A percentile compares a stretch with the other conserved stretches of the same genome.
These are phyloP conservation scores for Aspergillus sp. DNA, from an alignment of 2,329 filamentous ascomycete species.

Conservation along the genomic window DNA sequence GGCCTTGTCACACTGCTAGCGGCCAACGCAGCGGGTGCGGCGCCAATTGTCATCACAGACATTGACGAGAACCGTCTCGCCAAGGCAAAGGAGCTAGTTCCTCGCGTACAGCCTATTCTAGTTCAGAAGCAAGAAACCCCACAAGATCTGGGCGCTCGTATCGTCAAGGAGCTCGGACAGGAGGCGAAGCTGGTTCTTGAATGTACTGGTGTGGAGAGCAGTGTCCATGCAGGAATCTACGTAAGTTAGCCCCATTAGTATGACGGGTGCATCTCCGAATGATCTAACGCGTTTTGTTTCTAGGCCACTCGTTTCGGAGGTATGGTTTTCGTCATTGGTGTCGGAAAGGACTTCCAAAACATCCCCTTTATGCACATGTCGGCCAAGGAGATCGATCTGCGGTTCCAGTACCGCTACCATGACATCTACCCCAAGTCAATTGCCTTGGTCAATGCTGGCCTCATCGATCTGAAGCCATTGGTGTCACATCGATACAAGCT, in stretches of 20 bases:
- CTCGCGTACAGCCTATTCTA: constrained; percentile 13
- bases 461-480: constrained; percentile 40
- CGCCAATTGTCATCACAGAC: constrained; percentile 21
- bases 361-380: constrained; percentile 24
- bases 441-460: constrained; percentile 30
- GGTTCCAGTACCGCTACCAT: constrained; percentile 21
- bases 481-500: constrained; percentile 40
- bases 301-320: constrained; percentile 22
- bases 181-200: constrained; percentile 22
- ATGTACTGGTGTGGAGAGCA: constrained; percentile 21
- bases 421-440: constrained; percentile 26
- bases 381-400: constrained; percentile 19
- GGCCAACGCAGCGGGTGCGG: constrained; percentile 18
- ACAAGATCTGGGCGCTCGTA: constrained; percentile 9
- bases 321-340: constrained; percentile 20
- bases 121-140: constrained; percentile 10
- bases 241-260: constrained; percentile 2
- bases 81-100: constrained; percentile 20
- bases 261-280: neutral
- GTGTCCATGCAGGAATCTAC: constrained; percentile 22
- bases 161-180: constrained; percentile 17
- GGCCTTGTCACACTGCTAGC: constrained; percentile 21
- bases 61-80: constrained; percentile 17
- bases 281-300: neutral
- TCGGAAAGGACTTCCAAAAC: constrained; percentile 22